Evolutionary conservation across 2,329 filamentous ascomycete genomes (phyloP), one percentile per base, ranked within the genome.

Genomic region (Rutstroemia sp.): DNA sequence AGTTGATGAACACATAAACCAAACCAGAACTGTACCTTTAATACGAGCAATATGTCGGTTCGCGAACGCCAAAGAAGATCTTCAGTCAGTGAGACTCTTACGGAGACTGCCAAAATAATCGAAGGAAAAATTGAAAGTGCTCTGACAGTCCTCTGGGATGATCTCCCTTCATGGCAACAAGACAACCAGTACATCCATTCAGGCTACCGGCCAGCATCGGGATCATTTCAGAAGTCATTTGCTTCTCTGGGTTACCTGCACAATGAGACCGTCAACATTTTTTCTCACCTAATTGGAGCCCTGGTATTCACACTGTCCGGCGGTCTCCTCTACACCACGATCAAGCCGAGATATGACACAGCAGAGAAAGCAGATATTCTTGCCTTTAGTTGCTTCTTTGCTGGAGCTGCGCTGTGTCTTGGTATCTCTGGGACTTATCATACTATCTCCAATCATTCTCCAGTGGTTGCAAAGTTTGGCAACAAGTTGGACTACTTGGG

Each of bases 401-500:
- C 75, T 23, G 89, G 90, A 46, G 88, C 87, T 1, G 78, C 84
- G 27, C 66, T 82, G 37, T 92, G 89, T 65, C 74, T 94, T 52
- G 86, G 87, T 21, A 89, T 92, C 84, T 91, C 87, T 64, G 87
- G 90, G 5, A 88, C 86, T 2, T 99, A 85, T 69, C 94, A 99
- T 70, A 81, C 88, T 2, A 80, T 96, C 48, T 83, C 79, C 21
- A 96, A 96, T 63, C 94, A 99, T 71, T 94, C 88, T 17, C 81
- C 83, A 39, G 72, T 73, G 1, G 89, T 96, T 14, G 84, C 87
- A 2, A 85, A 82, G 60, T 88, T 90, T 76, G 92, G 92, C 10
- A 97, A 97, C 70, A 89, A 95, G 71, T 75, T 97, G 56, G 94
- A 99, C 70, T 97, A 99, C 70, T 82, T 92, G 5, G 94, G 94